Evolutionary conservation across 306 rosid genomes (phyloP).

Genomic region (Quercus alba): DNA sequence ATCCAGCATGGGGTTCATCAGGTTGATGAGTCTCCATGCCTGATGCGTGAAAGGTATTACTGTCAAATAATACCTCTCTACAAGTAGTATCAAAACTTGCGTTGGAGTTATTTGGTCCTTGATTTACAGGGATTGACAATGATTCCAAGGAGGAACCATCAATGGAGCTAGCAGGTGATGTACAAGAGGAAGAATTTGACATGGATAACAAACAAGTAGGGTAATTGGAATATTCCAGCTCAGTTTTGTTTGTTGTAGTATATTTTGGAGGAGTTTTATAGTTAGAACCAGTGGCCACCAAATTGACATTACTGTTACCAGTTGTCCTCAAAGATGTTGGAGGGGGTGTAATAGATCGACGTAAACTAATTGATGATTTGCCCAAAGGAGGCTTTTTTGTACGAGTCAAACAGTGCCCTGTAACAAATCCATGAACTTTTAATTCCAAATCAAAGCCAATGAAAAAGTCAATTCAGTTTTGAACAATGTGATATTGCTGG

Average conservation of each 20-base stretch:
- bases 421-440: background rate
- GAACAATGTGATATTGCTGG: background rate
- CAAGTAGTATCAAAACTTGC: background rate
- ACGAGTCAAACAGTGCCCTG: conserved; percentile 28
- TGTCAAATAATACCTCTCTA: conserved; percentile 3
- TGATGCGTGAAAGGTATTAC: conserved; percentile 1
- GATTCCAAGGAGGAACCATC: conserved; percentile 35
- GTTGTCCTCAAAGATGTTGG: conserved; percentile 13
- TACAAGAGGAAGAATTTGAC: conserved; percentile 19
- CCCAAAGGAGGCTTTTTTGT: conserved; percentile 23
- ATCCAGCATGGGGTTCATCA: background rate
- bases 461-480: background rate
- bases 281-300: background rate
- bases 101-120: background rate
- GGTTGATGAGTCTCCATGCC: background rate
- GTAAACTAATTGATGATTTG: background rate
- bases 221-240: conserved; percentile 2
- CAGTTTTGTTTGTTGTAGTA: conserved; percentile 4
- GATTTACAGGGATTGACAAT: conserved; percentile 13
- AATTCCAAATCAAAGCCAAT: background rate
- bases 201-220: conserved; percentile 14
- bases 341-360: conserved; percentile 13
- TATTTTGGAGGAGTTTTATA: conserved; percentile 12
- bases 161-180: conserved; percentile 25
- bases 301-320: background rate